phyloP scores from a whole-genome alignment of 2,329 filamentous ascomycete genomes.

The Gremmenia infestans region DNA sequence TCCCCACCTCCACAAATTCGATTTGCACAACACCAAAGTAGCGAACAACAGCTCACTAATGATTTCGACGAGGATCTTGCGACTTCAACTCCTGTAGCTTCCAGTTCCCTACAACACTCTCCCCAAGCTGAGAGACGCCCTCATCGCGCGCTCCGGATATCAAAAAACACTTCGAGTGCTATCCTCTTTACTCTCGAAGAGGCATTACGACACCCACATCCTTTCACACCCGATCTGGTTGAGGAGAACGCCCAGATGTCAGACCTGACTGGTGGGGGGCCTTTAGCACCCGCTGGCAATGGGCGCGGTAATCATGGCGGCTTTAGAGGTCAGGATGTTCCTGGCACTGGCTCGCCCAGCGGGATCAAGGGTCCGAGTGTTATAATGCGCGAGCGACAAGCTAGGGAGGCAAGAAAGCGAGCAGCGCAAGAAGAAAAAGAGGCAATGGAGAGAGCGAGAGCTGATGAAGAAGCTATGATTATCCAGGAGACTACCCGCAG shows the following conservation, averaged over 20 bases:
- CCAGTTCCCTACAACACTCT: slow-evolving; percentile 18
- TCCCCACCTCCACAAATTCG: slow-evolving; percentile 25
- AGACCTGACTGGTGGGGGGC: slow-evolving; percentile 63
- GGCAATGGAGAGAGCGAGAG: slow-evolving; percentile 40
- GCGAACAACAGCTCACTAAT: slow-evolving; percentile 19
- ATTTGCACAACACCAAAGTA: slow-evolving; percentile 18
- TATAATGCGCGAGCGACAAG: slow-evolving; percentile 83
- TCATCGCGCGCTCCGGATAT: slow-evolving; percentile 59
- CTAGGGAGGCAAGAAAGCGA: slow-evolving; percentile 67
- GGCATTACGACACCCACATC: slow-evolving; percentile 74
- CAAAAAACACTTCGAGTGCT: slow-evolving; percentile 78
- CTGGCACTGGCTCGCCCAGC: slow-evolving; percentile 40
- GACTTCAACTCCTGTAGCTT: slow-evolving; percentile 22
- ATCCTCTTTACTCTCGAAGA: slow-evolving; percentile 92
- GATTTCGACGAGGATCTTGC: slow-evolving; percentile 27
- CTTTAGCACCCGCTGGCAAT: slow-evolving; percentile 50
- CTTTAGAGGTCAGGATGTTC: slow-evolving; percentile 41
- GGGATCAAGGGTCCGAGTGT: slow-evolving; percentile 79
- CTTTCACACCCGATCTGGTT: slow-evolving; percentile 75
- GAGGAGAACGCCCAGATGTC: slow-evolving; percentile 94
- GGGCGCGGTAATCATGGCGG: slow-evolving; percentile 55
- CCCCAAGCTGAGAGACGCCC: slow-evolving; percentile 32
- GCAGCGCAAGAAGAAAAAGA: slow-evolving; percentile 46
- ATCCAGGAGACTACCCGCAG: slow-evolving; percentile 51
- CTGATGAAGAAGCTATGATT: slow-evolving; percentile 51